Evolutionary conservation across 2,329 filamentous ascomycete species (phyloP).

Genomic region (Neonectria coccinea): DNA sequence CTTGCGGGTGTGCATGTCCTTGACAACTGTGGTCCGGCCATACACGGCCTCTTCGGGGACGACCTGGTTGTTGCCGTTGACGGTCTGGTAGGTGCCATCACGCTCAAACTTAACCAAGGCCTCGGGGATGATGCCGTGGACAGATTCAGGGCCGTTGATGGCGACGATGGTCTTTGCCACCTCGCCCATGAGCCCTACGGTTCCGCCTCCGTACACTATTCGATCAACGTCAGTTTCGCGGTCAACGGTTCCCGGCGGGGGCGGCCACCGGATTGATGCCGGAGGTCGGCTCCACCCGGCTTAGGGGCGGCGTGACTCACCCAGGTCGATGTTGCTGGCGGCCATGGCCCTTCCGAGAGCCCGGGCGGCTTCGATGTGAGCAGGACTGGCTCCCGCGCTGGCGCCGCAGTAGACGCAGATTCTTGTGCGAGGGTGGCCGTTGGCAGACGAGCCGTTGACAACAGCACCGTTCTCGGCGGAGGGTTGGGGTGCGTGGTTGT

Average conservation of each 20-base stretch:
- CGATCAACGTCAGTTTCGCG: constrained; percentile 2
- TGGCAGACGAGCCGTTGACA: constrained; percentile 40
- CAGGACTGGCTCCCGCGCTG: constrained; percentile 76
- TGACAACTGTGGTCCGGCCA: constrained; percentile 87
- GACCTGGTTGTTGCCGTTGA: constrained; percentile 62
- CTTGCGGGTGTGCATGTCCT: constrained; percentile 97
- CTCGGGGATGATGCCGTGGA: constrained; percentile 94
- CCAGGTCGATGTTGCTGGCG: constrained; percentile 80
- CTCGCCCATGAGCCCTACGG: constrained; percentile 95
- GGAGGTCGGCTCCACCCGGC: constrained; percentile 5
- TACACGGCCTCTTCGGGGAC: constrained; percentile 75
- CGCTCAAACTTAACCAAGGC: constrained; percentile 85
- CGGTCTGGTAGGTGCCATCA: constrained; percentile 65
- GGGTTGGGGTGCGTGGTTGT: constrained; percentile 36
- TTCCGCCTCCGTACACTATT: constrained; percentile 92
- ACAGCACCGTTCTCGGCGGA: constrained; percentile 42
- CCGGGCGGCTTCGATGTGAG: constrained; percentile 82
- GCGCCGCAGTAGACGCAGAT: constrained; percentile 97
- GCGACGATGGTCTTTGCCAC: constrained; percentile 87
- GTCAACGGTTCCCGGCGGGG: background rate
- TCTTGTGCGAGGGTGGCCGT: constrained; percentile 63
- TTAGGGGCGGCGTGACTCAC: constrained; percentile 51
- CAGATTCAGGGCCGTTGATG: constrained; percentile 81
- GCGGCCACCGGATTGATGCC: background rate
- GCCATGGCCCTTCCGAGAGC: constrained; percentile 80